A percentile compares a stretch with the other conserved stretches of the same genome.
These are phyloP conservation scores for Camellia sinensis DNA, from an alignment of 148 eudicot species.

Conservation along the genomic window DNA sequence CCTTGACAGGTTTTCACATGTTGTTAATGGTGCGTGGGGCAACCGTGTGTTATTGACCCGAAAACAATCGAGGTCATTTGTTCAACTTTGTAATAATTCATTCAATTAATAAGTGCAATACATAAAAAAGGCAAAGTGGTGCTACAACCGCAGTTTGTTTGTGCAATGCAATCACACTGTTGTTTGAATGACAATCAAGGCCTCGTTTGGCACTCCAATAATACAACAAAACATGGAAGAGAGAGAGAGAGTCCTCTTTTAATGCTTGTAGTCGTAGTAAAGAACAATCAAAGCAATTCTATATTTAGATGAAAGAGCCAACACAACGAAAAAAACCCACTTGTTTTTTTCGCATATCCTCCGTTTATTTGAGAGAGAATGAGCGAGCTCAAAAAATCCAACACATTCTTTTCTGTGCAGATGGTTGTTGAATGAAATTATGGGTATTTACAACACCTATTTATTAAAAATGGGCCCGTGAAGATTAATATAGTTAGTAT, in stretches of 20 bases:
- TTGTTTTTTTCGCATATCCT: background rate
- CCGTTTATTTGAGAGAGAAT: background rate
- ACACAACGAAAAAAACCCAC: background rate
- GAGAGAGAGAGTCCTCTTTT: background rate
- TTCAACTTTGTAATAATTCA: slow-evolving; percentile 4
- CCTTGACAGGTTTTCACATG: too few relatives aligned
- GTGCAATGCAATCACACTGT: too few relatives aligned
- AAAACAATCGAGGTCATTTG: background rate
- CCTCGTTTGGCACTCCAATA: too few relatives aligned
- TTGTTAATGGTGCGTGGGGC: background rate
- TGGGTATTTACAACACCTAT: slow-evolving; percentile 8
- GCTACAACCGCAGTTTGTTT: background rate
- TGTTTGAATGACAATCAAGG: too few relatives aligned
- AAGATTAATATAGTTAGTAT: background rate
- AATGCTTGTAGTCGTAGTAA: background rate
- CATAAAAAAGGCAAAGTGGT: background rate
- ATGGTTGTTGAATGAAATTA: slow-evolving; percentile 17
- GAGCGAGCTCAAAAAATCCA: background rate
- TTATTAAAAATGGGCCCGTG: slow-evolving; percentile 6
- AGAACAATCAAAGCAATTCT: background rate
- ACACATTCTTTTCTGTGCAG: background rate
- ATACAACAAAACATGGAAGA: too few relatives aligned
- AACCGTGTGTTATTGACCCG: background rate
- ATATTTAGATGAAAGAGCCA: background rate
- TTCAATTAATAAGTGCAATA: background rate